Percentiles rank a stretch among this genome's conserved stretches.
Evolutionary conservation across 2,329 filamentous ascomycete genomes (phyloP).

Genomic region (Pyricularia grisea): DNA sequence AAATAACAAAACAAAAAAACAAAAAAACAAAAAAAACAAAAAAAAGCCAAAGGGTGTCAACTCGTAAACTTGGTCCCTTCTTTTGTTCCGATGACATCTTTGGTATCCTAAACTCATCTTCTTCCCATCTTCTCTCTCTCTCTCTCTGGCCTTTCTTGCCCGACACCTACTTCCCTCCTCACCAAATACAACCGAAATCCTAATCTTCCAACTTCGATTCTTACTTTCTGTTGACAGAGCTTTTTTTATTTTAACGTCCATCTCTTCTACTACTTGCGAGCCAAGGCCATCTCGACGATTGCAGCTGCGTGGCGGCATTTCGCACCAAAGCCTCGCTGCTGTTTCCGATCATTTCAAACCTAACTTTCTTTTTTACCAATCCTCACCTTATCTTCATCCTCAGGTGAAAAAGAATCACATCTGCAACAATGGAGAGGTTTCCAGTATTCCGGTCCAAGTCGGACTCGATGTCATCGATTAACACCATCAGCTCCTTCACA

Average conservation of each 20-base stretch:
- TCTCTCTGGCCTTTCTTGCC: not conserved
- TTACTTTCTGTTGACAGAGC: not conserved
- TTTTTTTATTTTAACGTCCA: not conserved
- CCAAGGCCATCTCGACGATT: not conserved
- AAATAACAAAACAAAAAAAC: too few species aligned
- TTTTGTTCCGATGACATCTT: not conserved
- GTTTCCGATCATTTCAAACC: not conserved
- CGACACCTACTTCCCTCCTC: not conserved
- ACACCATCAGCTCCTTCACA: constrained; percentile 8
- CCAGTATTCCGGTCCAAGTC: not conserved
- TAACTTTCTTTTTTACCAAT: not conserved
- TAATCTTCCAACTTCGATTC: not conserved
- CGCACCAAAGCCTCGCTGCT: too few species aligned
- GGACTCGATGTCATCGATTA: constrained; percentile 2
- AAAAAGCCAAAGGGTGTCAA: too few species aligned
- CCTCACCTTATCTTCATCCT: not conserved
- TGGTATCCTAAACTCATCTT: not conserved
- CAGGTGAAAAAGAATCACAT: not conserved
- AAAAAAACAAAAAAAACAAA: too few species aligned
- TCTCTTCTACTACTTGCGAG: not conserved
- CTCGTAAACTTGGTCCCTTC: not conserved
- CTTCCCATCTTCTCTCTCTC: not conserved
- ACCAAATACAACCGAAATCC: too few species aligned
- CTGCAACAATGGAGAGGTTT: not conserved
- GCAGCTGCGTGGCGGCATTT: not conserved